Evolutionary conservation across 345 rosid genomes (phyloP), one percentile per base, ranked within the genome.

Genomic region (Clarkia xantiana): DNA sequence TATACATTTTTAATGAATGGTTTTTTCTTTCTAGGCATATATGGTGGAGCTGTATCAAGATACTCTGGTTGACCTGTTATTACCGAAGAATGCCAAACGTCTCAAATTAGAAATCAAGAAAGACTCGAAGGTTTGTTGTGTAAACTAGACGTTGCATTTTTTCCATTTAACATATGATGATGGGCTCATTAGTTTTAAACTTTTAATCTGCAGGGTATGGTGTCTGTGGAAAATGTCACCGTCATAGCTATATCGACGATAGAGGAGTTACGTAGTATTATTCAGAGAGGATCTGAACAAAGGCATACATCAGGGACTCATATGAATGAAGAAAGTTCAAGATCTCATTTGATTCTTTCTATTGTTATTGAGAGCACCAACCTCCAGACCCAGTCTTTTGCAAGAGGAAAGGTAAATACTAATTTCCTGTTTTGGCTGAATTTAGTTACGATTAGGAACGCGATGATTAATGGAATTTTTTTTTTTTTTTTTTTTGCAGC

Each of bases 1-100:
- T n/a, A 39, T 39, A 19, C 17, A 10, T 15, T 1, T 1, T 19
- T 19, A 19, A 20, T 18, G 2, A 18, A n/a, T 47, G 39, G 7
- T 45, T 9, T 47, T 40, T 15, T 29, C 18, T n/a, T 47, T 41
- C 9, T 67, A 91, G 96, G 93, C 86, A 45, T 91, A 81, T 54
- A 84, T 91, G 84, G 93, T 91, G 64, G 96, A 91, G 73, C 57
- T 91, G 49, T 91, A 91, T 71, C 98, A 91, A 70, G 98, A 91
- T 63, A 84, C 80, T 13, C 85, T 91, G 53, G 73, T 84, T 25
- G 96, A 91, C 60, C 95, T 91, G 67, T 50, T 91, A 40, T 63
- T 81, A 40, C 83, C 93, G 45, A 91, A 73, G 69, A 76, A 62
- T 62, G 70, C 74, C 55, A 91, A 65, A 64, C 86, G 80, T 14